Percentiles rank a stretch among this genome's conserved stretches.
phyloP scores from a whole-genome alignment of 768 basidiomycete species.

The Boletus vermiculosoides region DNA sequence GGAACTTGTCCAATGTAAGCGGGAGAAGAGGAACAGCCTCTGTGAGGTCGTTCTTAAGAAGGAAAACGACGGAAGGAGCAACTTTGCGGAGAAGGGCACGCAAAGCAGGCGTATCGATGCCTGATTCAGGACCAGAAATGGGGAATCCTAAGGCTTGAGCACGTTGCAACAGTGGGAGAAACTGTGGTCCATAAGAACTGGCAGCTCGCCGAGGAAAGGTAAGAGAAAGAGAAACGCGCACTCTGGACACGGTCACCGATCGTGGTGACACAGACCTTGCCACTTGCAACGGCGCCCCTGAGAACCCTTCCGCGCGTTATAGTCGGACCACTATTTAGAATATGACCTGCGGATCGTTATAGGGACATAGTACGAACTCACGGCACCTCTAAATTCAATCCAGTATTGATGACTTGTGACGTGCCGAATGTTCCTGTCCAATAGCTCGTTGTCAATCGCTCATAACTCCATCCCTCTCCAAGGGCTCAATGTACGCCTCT shows the following conservation, averaged over 20 bases:
- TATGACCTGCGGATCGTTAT: not conserved
- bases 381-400: not conserved
- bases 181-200: not conserved
- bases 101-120: not conserved
- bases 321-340: not conserved
- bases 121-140: not conserved
- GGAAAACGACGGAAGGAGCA: not conserved
- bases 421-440: not conserved
- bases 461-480: not conserved
- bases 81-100: not conserved
- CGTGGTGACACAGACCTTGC: not conserved
- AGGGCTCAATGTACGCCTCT: not conserved
- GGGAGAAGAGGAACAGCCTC: not conserved
- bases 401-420: not conserved
- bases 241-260: not conserved
- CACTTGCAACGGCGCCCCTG: not conserved
- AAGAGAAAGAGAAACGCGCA: not conserved
- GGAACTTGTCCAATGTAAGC: not conserved
- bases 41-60: not conserved
- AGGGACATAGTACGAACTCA: too few species aligned
- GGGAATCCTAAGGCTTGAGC: not conserved
- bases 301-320: not conserved
- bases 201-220: not conserved
- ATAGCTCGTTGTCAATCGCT: not conserved
- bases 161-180: not conserved